phyloP scores from a whole-genome alignment of 805 yeast genomes.

The Candida taoyuanica region DNA sequence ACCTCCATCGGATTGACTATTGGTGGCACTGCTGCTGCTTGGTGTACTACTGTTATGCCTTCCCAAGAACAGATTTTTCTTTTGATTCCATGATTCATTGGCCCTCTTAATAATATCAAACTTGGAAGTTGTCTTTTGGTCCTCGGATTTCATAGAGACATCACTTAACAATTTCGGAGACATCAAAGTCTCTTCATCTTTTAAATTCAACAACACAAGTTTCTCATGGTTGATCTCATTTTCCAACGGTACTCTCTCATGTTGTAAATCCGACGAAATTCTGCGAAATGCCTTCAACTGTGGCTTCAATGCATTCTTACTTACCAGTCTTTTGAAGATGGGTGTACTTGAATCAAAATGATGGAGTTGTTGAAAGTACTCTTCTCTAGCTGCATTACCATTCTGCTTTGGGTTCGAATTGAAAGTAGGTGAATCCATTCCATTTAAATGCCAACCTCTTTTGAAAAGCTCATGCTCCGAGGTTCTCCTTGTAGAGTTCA shows the following conservation, averaged over 20 bases:
- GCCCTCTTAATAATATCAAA: slow-evolving; percentile 27
- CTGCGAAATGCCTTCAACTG: slow-evolving; percentile 26
- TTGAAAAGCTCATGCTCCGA: slow-evolving; percentile 12
- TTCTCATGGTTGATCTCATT: slow-evolving; percentile 27
- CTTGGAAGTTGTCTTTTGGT: slow-evolving; percentile 15
- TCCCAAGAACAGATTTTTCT: slow-evolving; percentile 11
- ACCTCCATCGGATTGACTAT: too few relatives aligned
- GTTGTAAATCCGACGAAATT: slow-evolving; percentile 22
- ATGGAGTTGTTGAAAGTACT: slow-evolving; percentile 2
- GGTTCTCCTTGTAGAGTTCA: neutral
- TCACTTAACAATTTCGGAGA: slow-evolving; percentile 3
- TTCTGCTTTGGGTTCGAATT: slow-evolving; percentile 13
- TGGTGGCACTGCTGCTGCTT: too few relatives aligned
- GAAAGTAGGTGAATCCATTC: slow-evolving; percentile 13
- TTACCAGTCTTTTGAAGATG: slow-evolving; percentile 26
- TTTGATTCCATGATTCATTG: slow-evolving; percentile 27
- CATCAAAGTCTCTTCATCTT: slow-evolving; percentile 19
- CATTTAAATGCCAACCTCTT: slow-evolving; percentile 7
- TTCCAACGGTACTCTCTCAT: slow-evolving; percentile 24
- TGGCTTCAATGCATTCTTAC: slow-evolving; percentile 23
- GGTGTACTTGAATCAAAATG: slow-evolving; percentile 21
- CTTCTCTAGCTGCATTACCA: neutral
- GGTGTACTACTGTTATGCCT: neutral
- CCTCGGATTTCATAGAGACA: slow-evolving; percentile 1
- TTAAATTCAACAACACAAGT: slow-evolving; percentile 22